Evolutionary conservation across 2,329 filamentous ascomycete species (phyloP).

Genomic region (Exophiala xenobiotica): DNA sequence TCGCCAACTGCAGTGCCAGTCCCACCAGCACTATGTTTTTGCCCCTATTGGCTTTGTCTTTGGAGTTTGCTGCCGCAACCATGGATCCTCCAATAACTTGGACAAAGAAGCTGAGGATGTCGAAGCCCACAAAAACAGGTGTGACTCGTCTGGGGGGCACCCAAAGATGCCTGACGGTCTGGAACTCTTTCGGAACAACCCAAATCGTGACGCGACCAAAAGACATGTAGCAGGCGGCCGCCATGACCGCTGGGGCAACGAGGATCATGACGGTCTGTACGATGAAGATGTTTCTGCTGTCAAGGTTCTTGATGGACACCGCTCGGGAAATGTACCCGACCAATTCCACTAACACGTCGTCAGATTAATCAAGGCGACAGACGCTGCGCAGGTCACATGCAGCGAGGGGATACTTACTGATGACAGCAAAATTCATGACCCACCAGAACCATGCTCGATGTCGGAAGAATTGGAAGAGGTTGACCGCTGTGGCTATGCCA

Average conservation of each 20-base stretch:
- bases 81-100: conserved; percentile 44
- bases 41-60: conserved; percentile 30
- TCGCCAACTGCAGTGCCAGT: conserved; percentile 52
- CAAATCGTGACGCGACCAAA: conserved; percentile 48
- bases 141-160: conserved; percentile 42
- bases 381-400: neutral
- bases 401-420: conserved; percentile 31
- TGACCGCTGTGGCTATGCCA: conserved; percentile 29
- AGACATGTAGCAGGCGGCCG: conserved; percentile 50
- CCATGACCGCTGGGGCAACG: conserved; percentile 47
- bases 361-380: conserved; percentile 1
- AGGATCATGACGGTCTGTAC: conserved; percentile 46
- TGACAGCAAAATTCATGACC: conserved; percentile 46
- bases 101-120: conserved; percentile 47
- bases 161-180: conserved; percentile 37
- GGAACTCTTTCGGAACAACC: conserved; percentile 36
- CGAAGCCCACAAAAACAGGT: conserved; percentile 44
- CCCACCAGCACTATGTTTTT: conserved; percentile 48
- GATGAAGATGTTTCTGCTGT: conserved; percentile 27
- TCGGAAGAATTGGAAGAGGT: conserved; percentile 35
- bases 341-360: conserved; percentile 37
- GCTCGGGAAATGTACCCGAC: conserved; percentile 39
- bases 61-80: conserved; percentile 33
- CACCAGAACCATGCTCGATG: conserved; percentile 43
- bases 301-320: conserved; percentile 25